Evolutionary conservation across 345 rosid genomes (phyloP).

Genomic region (Corchorus olitorius): DNA sequence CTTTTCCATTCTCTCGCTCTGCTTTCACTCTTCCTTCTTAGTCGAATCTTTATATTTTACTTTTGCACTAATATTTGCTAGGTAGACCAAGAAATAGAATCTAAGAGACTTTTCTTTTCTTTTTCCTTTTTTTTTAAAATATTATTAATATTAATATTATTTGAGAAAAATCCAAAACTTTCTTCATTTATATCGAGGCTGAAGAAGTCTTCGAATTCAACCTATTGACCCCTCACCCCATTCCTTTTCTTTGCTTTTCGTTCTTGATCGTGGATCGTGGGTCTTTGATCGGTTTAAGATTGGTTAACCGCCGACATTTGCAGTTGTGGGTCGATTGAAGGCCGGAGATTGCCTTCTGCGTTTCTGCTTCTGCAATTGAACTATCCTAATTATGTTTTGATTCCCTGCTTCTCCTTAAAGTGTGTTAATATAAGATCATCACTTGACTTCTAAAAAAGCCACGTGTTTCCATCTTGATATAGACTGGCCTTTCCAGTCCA

Average conservation of each 20-base stretch:
- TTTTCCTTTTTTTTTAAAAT: background rate
- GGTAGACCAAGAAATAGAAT: constrained; percentile 10
- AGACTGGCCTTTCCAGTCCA: too few species aligned
- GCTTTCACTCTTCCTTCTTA: too few species aligned
- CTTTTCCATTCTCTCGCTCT: too few species aligned
- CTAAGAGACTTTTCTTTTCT: background rate
- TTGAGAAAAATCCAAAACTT: background rate
- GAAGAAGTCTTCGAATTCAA: background rate
- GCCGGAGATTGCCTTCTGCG: too few species aligned
- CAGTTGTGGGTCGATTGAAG: constrained; percentile 22
- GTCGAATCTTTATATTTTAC: too few species aligned
- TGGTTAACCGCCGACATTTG: constrained; percentile 27
- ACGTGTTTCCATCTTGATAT: too few species aligned
- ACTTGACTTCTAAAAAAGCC: too few species aligned
- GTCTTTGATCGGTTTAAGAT: constrained; percentile 1
- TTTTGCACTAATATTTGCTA: too few species aligned
- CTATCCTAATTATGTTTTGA: too few species aligned
- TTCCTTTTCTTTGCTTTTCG: constrained; percentile 17
- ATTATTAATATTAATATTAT: background rate
- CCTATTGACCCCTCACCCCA: background rate
- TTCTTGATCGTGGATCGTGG: constrained; percentile 26
- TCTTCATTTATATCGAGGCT: constrained; percentile 3
- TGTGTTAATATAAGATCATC: too few species aligned
- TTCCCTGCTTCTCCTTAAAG: too few species aligned
- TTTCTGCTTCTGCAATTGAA: too few species aligned